These are phyloP conservation scores for Cadophora sp. DNA, from an alignment of 2,329 filamentous ascomycete genomes.

Conservation along the genomic window DNA sequence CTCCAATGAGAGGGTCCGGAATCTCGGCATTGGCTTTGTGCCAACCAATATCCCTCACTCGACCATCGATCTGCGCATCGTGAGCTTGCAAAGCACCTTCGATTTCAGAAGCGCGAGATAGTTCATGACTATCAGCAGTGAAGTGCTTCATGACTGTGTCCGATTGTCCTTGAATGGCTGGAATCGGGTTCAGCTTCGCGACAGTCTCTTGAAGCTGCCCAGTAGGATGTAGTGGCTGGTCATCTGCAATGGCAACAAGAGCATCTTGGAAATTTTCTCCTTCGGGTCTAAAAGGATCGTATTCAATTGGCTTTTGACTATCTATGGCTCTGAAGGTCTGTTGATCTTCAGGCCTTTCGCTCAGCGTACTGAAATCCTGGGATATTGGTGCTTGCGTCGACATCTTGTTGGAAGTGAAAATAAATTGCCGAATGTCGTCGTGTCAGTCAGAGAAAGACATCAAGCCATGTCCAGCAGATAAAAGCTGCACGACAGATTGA, in stretches of 20 bases:
- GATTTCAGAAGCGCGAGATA: background rate
- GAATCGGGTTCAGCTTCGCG: background rate
- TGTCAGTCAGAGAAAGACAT: background rate
- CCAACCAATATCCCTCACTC: conserved; percentile 17
- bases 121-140: conserved; percentile 18
- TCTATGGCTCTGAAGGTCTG: background rate
- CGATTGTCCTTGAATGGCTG: background rate
- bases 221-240: background rate
- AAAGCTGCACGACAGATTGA: background rate
- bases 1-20: conserved; percentile 17
- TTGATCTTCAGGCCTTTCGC: background rate
- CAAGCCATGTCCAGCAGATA: background rate
- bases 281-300: background rate
- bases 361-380: background rate
- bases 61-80: background rate
- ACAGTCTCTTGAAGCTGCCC: background rate
- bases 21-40: conserved; percentile 17
- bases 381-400: background rate
- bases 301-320: background rate
- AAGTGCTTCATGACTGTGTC: conserved; percentile 1
- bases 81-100: conserved; percentile 12
- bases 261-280: background rate
- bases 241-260: background rate
- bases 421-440: background rate
- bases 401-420: background rate